Evolutionary conservation across 2,329 filamentous ascomycete species (phyloP).

Genomic region (Cryphonectria nitschkei): DNA sequence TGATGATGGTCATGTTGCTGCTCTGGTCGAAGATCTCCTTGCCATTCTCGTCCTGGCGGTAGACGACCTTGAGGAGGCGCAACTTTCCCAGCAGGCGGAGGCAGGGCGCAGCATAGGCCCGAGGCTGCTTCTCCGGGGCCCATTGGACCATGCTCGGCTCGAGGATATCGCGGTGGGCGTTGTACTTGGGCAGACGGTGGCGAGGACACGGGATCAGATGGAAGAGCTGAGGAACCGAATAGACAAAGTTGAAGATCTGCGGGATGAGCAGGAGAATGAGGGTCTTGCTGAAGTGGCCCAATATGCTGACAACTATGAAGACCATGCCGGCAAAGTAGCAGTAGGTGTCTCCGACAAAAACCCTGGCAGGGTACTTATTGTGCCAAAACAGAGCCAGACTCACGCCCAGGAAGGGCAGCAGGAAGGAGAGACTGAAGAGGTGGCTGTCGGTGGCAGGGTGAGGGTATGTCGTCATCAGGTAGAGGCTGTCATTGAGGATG

Average conservation of each 20-base stretch:
- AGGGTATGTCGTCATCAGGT: constrained; percentile 80
- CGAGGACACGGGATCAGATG: constrained; percentile 88
- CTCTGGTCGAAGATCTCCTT: constrained; percentile 73
- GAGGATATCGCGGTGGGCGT: constrained; percentile 79
- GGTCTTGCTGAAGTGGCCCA: constrained; percentile 98
- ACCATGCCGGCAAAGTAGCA: constrained; percentile 99
- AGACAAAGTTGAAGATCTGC: constrained; percentile 95
- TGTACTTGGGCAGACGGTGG: constrained; percentile 89
- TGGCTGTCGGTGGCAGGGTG: constrained; percentile 96
- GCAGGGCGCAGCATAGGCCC: constrained; percentile 60
- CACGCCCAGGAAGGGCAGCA: constrained; percentile 92
- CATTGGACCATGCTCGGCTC: constrained; percentile 86
- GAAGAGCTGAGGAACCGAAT: constrained; percentile 91
- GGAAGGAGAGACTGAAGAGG: constrained; percentile 91
- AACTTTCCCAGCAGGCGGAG: constrained; percentile 72
- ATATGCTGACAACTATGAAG: constrained; percentile 93
- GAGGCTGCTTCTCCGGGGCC: constrained; percentile 69
- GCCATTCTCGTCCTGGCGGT: constrained; percentile 55
- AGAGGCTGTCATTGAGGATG: constrained; percentile 84
- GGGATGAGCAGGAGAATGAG: constrained; percentile 87
- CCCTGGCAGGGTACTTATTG: constrained; percentile 94
- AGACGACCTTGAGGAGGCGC: constrained; percentile 68
- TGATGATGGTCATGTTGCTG: constrained; percentile 90
- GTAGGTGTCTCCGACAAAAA: constrained; percentile 98
- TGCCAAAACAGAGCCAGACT: constrained; percentile 84